These are phyloP conservation scores for Bonia amplexicaulis DNA, from an alignment of 176 grass and related monocot genomes.

Conservation along the genomic window DNA sequence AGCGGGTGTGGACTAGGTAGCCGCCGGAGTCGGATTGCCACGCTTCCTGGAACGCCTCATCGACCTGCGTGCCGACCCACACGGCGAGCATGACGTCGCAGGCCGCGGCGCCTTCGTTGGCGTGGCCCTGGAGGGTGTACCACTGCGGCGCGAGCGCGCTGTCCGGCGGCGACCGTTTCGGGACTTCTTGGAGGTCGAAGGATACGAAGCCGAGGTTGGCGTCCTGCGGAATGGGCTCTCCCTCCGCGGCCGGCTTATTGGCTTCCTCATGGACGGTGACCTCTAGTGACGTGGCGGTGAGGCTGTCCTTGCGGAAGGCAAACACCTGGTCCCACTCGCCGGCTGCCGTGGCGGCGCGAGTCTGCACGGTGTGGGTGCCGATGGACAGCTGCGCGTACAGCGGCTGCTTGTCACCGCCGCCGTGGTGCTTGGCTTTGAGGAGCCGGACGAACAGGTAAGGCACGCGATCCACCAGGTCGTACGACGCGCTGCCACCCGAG, in stretches of 20 bases:
- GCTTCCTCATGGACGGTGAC: constrained; percentile 70
- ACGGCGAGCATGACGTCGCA: constrained; percentile 91
- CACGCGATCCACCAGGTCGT: constrained; percentile 84
- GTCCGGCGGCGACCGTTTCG: constrained; percentile 81
- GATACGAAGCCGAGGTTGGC: constrained; percentile 57
- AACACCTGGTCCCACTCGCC: constrained; percentile 96
- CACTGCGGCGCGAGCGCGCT: constrained; percentile 93
- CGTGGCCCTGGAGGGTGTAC: constrained; percentile 75
- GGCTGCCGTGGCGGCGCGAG: constrained; percentile 25
- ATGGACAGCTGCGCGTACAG: constrained; percentile 67
- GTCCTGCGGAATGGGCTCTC: constrained; percentile 32
- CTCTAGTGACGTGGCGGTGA: constrained; percentile 71
- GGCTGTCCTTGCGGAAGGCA: constrained; percentile 85
- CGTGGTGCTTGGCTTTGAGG: constrained; percentile 75
- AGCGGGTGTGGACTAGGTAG: constrained; percentile 70
- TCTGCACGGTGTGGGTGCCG: constrained; percentile 74
- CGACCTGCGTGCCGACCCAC: constrained; percentile 93
- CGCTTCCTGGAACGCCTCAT: constrained; percentile 95
- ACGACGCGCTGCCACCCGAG: constrained; percentile 36
- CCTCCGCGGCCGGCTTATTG: constrained; percentile 40
- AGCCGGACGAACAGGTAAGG: constrained; percentile 89
- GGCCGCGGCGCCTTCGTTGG: constrained; percentile 19
- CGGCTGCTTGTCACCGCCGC: constrained; percentile 10
- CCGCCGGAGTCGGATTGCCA: constrained; percentile 96
- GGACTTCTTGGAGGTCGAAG: constrained; percentile 83